phyloP scores from a whole-genome alignment of 2,329 filamentous ascomycete genomes.

The Venturiaceae sp. region DNA sequence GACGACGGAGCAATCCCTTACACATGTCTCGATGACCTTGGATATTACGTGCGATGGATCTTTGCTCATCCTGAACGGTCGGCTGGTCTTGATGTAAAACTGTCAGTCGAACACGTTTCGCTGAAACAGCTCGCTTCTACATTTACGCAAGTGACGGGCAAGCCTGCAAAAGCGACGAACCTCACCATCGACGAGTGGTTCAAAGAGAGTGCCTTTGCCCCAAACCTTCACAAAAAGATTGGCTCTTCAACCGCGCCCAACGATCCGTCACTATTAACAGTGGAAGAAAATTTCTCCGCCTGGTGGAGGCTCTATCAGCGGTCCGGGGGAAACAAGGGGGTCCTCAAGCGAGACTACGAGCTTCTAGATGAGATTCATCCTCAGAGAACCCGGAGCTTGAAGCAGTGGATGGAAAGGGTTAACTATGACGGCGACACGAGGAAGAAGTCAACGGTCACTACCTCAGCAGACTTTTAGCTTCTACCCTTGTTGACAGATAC shows the following conservation, averaged over 20 bases:
- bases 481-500: too few species aligned
- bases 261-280: background rate
- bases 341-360: background rate
- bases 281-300: background rate
- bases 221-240: too few species aligned
- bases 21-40: background rate
- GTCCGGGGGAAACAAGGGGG: background rate
- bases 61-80: background rate
- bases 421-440: background rate
- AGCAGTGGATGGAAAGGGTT: background rate
- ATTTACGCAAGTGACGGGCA: background rate
- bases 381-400: background rate
- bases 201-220: too few species aligned
- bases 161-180: background rate
- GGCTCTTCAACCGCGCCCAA: background rate
- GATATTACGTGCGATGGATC: constrained; percentile 1
- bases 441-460: background rate
- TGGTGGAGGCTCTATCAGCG: background rate
- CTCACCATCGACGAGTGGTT: background rate
- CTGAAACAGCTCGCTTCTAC: background rate
- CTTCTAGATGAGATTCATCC: constrained; percentile 1
- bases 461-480: too few species aligned
- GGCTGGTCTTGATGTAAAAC: background rate
- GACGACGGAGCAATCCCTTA: background rate
- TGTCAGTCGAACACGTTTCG: background rate